These are phyloP conservation scores for Candida stauntonica DNA, from an alignment of 805 yeast genomes.

Conservation along the genomic window DNA sequence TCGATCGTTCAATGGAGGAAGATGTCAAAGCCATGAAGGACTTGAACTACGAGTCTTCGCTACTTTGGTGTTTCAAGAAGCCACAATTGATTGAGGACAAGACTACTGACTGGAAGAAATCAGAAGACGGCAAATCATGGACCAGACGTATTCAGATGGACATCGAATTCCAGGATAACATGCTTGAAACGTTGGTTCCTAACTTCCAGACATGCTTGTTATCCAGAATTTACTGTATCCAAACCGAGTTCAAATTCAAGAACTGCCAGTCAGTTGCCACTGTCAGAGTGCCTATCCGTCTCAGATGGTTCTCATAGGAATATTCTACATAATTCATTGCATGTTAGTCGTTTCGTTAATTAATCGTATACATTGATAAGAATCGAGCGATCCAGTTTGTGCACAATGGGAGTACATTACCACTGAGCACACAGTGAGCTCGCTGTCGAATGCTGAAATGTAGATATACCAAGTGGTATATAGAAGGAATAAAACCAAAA, in stretches of 20 bases:
- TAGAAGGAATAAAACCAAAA: too few species aligned
- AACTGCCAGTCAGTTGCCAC: slow-evolving; percentile 13
- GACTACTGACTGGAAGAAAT: slow-evolving; percentile 23
- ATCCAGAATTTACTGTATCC: slow-evolving; percentile 53
- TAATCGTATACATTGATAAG: too few species aligned
- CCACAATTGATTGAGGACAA: slow-evolving; percentile 8
- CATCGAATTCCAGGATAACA: slow-evolving; percentile 37
- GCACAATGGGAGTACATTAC: background rate
- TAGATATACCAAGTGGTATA: too few species aligned
- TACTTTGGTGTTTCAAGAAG: slow-evolving; percentile 16
- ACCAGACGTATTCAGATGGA: slow-evolving; percentile 34
- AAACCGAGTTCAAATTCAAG: slow-evolving; percentile 41
- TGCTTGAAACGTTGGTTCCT: slow-evolving; percentile 50
- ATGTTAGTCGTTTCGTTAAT: too few species aligned
- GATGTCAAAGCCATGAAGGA: slow-evolving; percentile 23
- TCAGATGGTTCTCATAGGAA: slow-evolving; percentile 27
- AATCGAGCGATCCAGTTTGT: too few species aligned
- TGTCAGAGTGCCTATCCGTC: slow-evolving; percentile 35
- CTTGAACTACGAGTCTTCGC: slow-evolving; percentile 13
- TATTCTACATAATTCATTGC: background rate
- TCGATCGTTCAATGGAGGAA: slow-evolving; percentile 11
- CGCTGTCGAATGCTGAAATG: too few species aligned
- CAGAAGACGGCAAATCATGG: slow-evolving; percentile 3
- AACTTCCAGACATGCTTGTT: slow-evolving; percentile 59
- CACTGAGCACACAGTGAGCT: too few species aligned